A percentile compares a stretch with the other conserved stretches of the same genome.
Conservation (phyloP, 1,284 basidiomycete genomes). For the Cystobasidium pallidum region DNA sequence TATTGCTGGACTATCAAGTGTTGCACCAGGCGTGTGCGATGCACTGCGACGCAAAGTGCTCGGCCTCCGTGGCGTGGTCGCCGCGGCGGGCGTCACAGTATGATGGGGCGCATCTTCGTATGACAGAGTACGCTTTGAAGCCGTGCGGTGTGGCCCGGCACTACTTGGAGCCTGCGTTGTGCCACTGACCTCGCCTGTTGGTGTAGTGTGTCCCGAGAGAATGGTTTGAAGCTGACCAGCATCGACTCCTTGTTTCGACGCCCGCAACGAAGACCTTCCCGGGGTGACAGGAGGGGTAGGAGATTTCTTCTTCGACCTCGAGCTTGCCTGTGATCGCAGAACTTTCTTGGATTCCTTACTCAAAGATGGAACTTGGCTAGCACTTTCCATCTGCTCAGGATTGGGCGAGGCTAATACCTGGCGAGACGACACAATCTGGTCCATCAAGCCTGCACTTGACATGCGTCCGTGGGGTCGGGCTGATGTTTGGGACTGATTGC, state of each 20-base stretch:
- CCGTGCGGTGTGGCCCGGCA: slow-evolving; percentile 37
- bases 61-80: slow-evolving; percentile 10
- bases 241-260: slow-evolving; percentile 10
- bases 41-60: slow-evolving; percentile 19
- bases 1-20: neutral
- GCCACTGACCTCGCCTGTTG: neutral
- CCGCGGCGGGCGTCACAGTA: neutral
- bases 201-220: slow-evolving; percentile 4
- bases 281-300: slow-evolving; percentile 30
- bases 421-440: slow-evolving; percentile 24
- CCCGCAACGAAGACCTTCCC: slow-evolving; percentile 17
- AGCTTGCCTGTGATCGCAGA: slow-evolving; percentile 9
- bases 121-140: slow-evolving; percentile 22
- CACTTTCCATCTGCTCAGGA: neutral
- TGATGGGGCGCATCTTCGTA: neutral
- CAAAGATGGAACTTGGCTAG: neutral
- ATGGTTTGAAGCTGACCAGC: slow-evolving; percentile 11
- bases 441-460: slow-evolving; percentile 38
- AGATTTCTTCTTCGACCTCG: neutral
- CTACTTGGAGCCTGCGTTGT: slow-evolving; percentile 21
- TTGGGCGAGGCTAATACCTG: slow-evolving; percentile 12
- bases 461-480: slow-evolving; percentile 21
- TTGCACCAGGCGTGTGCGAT: slow-evolving; percentile 25
- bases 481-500: neutral
- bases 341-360: slow-evolving; percentile 10